Evolutionary conservation across 2,329 filamentous ascomycete species (phyloP).

Genomic region (Tolypocladium paradoxum): DNA sequence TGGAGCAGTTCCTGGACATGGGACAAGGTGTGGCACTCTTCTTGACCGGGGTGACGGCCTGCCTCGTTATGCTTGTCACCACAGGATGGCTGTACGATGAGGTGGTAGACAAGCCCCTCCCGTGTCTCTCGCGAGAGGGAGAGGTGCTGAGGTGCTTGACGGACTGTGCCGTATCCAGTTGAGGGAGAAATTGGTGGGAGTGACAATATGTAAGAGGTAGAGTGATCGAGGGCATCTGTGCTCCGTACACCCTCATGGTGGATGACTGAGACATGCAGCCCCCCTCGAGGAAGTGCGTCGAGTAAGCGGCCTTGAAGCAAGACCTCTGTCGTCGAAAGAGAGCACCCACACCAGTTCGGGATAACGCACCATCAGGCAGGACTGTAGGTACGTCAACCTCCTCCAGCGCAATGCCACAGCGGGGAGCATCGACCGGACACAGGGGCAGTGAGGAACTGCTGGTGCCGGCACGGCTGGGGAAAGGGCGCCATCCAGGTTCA

Average conservation of each 20-base stretch:
- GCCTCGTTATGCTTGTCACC: background rate
- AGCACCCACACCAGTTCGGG: background rate
- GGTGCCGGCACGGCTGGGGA: background rate
- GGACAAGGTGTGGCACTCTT: background rate
- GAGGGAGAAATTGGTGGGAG: background rate
- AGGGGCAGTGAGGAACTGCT: background rate
- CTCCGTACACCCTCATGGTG: background rate
- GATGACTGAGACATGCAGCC: background rate
- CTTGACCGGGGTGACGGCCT: background rate
- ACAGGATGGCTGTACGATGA: background rate
- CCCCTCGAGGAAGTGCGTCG: background rate
- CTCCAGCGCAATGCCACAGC: no score
- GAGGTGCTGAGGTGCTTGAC: background rate
- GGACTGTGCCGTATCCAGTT: background rate
- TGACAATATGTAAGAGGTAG: background rate
- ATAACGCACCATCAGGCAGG: background rate
- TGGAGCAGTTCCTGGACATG: background rate
- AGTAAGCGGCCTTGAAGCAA: background rate
- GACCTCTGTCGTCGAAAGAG: background rate
- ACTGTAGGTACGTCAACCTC: no score
- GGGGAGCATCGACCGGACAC: no score
- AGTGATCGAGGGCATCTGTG: background rate
- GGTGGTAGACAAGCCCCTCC: background rate
- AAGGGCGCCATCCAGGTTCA: background rate
- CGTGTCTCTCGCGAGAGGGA: background rate